Evolutionary conservation across 768 basidiomycete species (phyloP).

Genomic region (Lactarius sanguifluus): DNA sequence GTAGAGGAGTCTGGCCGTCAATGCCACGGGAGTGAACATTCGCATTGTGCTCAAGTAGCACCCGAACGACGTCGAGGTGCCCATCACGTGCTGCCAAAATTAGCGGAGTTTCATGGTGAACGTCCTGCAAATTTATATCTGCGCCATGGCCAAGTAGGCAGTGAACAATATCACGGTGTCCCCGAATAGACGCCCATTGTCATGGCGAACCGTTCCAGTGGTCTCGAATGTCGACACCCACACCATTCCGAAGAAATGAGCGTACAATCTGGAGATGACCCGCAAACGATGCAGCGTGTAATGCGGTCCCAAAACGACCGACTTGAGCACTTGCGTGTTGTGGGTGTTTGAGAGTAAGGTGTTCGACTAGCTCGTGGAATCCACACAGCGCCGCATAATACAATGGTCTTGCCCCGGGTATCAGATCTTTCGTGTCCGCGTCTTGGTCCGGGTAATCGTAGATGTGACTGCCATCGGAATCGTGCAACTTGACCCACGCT

Average conservation of each 20-base stretch:
- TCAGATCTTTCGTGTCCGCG: accelerated
- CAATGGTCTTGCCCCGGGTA: background rate
- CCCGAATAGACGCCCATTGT: background rate
- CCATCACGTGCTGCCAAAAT: background rate
- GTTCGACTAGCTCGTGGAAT: background rate
- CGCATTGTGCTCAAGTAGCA: background rate
- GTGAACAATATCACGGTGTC: background rate
- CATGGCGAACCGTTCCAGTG: background rate
- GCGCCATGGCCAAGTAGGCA: background rate
- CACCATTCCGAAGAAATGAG: background rate
- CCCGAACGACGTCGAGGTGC: background rate
- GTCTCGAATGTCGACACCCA: background rate
- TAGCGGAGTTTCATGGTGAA: background rate
- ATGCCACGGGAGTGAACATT: background rate
- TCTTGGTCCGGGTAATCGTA: no score
- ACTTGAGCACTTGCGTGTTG: background rate
- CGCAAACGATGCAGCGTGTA: background rate
- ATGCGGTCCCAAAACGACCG: background rate
- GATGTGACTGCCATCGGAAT: background rate
- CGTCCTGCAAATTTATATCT: background rate
- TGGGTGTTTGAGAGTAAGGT: background rate
- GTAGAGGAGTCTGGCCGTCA: background rate
- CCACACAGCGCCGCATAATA: background rate
- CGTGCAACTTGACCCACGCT: background rate
- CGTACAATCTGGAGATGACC: background rate